Evolutionary conservation across 176 grass and related monocot genomes (phyloP).

Genomic region (Zoysia pacifica): DNA sequence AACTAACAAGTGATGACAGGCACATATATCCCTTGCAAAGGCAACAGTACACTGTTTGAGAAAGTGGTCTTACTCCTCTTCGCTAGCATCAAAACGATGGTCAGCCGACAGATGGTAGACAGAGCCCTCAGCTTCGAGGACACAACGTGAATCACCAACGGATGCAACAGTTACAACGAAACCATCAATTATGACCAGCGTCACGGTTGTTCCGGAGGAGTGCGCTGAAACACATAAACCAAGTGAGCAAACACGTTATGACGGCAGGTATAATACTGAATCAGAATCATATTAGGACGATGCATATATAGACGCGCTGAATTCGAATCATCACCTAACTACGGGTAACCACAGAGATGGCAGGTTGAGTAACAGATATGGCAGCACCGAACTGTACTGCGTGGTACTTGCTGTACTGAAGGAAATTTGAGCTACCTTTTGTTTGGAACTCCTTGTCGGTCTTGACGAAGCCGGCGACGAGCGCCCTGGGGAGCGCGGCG

Average conservation of each 20-base stretch:
- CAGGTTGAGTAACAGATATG: neutral
- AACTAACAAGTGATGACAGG: conserved; percentile 16
- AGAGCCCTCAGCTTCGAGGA: conserved; percentile 81
- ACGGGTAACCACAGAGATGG: neutral
- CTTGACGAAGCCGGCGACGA: conserved; percentile 95
- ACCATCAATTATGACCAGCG: conserved; percentile 92
- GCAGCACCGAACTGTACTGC: neutral
- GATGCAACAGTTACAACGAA: conserved; percentile 75
- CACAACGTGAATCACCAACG: conserved; percentile 80
- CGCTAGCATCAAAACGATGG: conserved; percentile 76
- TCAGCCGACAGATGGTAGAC: conserved; percentile 79
- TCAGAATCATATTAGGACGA: neutral
- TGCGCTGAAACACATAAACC: conserved; percentile 54
- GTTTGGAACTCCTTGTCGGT: conserved; percentile 96
- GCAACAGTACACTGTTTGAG: neutral
- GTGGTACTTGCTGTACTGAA: neutral
- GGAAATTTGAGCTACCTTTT: conserved; percentile 45
- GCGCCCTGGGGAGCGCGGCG: conserved; percentile 77
- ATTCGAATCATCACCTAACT: neutral
- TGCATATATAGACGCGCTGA: neutral
- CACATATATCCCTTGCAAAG: neutral
- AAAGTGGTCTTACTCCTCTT: conserved; percentile 73
- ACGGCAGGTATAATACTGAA: neutral
- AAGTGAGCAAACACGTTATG: neutral
- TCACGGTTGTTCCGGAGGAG: conserved; percentile 85